Base-by-base conservation (phyloP, 2,329 filamentous ascomycete species). In the Pseudocercospora cruenta region DNA sequence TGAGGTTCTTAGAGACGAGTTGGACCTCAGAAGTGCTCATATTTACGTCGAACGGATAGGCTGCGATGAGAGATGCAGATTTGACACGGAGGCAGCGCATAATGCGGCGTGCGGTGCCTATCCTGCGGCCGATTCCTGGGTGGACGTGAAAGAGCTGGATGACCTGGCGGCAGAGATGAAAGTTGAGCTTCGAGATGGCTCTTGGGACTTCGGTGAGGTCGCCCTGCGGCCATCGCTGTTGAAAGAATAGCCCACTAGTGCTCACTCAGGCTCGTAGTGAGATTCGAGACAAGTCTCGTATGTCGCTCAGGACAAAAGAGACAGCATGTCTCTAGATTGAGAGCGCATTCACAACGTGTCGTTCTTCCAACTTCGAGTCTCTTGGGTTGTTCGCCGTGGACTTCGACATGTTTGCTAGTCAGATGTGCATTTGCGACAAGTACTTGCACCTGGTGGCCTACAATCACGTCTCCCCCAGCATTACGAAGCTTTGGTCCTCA, bases 121-220 rank as follows among this genome's bases (percentile, higher is more conserved):
- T n/a, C 51, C 51, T n/a, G 51, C 51, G 10, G 21, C 22, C 10
- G 22, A 28, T 8, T 24, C 24, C 1, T 54, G 51, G 51, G 51
- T 55, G 24, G 16, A 55, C 10, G 51, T 55, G 2, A 31, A 26
- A 28, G 51, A 55, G 51, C 51, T 55, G 8, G 24, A 33, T 19
- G 26, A 28, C 26, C 3, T 55, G 26, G 51, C 51, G 22, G 8
- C 51, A 19, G 26, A 55, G 3, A 55, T 55, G 51, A 19, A 26
- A 24, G 26, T 55, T 31, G 22, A 26, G 16, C 51, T 55, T 31
- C 21, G 26, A 31, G 26, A 55, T 31, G 51, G 12, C 10, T 28
- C 51, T 28, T 55, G 24, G 51, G 51, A 55, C 51, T 55, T 55
- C 51, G 51, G 26, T 28, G 16, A 55, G 51, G 51, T 55, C 4